Evolutionary conservation across 352 stramenopile genomes (phyloP).

Genomic region (Phytophthora syringae): DNA sequence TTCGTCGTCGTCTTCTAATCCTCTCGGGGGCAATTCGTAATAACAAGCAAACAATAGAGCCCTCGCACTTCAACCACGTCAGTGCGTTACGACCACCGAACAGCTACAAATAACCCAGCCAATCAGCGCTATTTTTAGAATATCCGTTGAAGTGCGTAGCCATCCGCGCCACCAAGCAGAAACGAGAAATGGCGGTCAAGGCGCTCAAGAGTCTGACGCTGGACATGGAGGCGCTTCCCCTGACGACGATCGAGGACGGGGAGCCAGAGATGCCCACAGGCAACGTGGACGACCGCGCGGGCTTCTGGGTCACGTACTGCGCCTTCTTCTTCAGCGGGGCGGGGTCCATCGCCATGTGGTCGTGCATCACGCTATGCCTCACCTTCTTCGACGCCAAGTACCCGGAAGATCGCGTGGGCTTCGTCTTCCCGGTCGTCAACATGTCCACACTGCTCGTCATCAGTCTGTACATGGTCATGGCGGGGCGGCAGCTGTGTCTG

Average conservation of each 20-base stretch:
- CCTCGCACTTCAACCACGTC: conserved; percentile 12
- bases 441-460: conserved; percentile 85
- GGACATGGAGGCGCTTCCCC: conserved; percentile 20
- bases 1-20: conserved; percentile 83
- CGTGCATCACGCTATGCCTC: conserved; percentile 76
- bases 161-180: conserved; percentile 18
- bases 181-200: conserved; percentile 20
- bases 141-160: conserved; percentile 13
- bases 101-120: conserved; percentile 2
- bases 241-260: conserved; percentile 18
- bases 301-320: conserved; percentile 72
- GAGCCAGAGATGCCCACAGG: conserved; percentile 14
- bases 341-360: conserved; percentile 80
- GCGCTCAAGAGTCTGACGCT: conserved; percentile 26
- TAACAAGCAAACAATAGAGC: conserved; percentile 33
- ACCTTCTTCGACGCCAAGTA: conserved; percentile 75
- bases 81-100: neutral
- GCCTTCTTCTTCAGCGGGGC: conserved; percentile 81
- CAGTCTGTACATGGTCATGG: conserved; percentile 83
- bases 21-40: neutral
- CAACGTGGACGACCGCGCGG: conserved; percentile 35
- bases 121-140: conserved; percentile 27
- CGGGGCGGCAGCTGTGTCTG: conserved; percentile 66
- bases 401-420: conserved; percentile 68
- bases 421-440: conserved; percentile 86